These are phyloP conservation scores for Exophiala oligosperma DNA, from an alignment of 2,329 filamentous ascomycete genomes.

Conservation along the genomic window DNA sequence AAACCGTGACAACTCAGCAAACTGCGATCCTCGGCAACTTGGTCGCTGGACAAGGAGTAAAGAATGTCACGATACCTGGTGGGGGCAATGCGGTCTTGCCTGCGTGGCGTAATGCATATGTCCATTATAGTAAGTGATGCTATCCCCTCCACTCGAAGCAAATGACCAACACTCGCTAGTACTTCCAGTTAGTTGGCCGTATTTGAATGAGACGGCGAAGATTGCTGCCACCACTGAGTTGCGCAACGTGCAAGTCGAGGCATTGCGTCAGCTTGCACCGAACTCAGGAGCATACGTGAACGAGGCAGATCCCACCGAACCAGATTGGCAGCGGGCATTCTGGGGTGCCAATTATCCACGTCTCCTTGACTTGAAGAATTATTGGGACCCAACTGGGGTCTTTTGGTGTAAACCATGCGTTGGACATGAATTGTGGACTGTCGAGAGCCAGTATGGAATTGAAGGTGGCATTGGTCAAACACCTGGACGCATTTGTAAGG, in stretches of 20 bases:
- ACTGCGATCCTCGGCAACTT: slow-evolving; percentile 20
- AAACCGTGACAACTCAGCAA: slow-evolving; percentile 19
- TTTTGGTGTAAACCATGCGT: slow-evolving; percentile 34
- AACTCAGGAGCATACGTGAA: slow-evolving; percentile 33
- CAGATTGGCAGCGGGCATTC: slow-evolving; percentile 41
- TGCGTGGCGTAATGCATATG: slow-evolving; percentile 38
- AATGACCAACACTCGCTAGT: slow-evolving; percentile 2
- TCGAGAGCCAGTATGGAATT: slow-evolving; percentile 13
- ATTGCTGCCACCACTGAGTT: slow-evolving; percentile 15
- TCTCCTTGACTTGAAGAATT: slow-evolving; percentile 34
- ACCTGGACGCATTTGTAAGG: slow-evolving; percentile 18
- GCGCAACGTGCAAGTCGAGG: slow-evolving; percentile 20
- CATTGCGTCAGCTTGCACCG: slow-evolving; percentile 32
- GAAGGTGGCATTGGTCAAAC: slow-evolving; percentile 19
- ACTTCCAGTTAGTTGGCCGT: slow-evolving; percentile 20
- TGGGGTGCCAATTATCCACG: slow-evolving; percentile 39
- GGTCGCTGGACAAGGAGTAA: slow-evolving; percentile 31
- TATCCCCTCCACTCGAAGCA: background rate
- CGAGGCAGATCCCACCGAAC: slow-evolving; percentile 41
- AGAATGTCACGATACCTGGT: slow-evolving; percentile 31
- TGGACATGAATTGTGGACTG: slow-evolving; percentile 31
- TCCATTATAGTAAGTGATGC: slow-evolving; percentile 25
- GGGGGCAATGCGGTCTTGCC: slow-evolving; percentile 31
- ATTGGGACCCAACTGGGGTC: slow-evolving; percentile 32
- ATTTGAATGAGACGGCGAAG: slow-evolving; percentile 20